phyloP scores from a whole-genome alignment of 2,329 filamentous ascomycete species.

The Clonostachys rosea region DNA sequence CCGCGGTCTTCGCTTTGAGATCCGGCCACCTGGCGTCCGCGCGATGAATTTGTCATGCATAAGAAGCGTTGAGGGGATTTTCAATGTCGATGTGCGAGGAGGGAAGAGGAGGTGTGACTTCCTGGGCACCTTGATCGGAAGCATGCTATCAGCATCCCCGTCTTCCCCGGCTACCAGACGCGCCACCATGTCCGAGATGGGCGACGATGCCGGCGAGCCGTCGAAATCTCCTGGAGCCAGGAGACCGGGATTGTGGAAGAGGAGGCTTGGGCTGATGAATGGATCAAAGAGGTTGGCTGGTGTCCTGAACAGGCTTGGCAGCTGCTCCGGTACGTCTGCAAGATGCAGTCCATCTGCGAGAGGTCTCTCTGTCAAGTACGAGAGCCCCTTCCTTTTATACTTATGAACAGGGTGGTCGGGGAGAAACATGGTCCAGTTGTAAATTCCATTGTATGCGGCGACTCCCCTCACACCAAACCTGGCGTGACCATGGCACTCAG shows the following conservation, averaged over 20 bases:
- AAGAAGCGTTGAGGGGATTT: conserved; percentile 43
- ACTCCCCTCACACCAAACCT: conserved; percentile 46
- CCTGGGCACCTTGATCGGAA: conserved; percentile 20
- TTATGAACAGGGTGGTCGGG: conserved; percentile 43
- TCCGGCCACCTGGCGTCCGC: background rate
- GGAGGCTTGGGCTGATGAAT: conserved; percentile 53
- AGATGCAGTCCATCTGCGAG: conserved; percentile 23
- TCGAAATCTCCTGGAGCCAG: conserved; percentile 39
- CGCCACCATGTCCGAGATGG: background rate
- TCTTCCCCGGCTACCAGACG: background rate
- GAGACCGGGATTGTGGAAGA: conserved; percentile 51
- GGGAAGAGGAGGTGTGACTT: conserved; percentile 43
- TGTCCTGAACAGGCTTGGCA: conserved; percentile 37
- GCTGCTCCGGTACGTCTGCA: conserved; percentile 24
- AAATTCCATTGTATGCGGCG: conserved; percentile 54
- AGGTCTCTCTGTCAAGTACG: conserved; percentile 6
- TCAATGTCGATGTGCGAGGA: conserved; percentile 37
- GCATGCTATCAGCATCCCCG: background rate
- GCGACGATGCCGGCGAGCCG: conserved; percentile 11
- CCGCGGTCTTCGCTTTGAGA: conserved; percentile 1
- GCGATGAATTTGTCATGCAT: conserved; percentile 31
- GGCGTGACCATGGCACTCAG: conserved; percentile 39
- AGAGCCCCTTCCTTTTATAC: background rate
- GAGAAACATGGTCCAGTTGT: conserved; percentile 60
- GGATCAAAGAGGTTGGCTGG: conserved; percentile 51